These are phyloP conservation scores for Babesia caballi DNA, from an alignment of 169 alveolate genomes.

Conservation along the genomic window DNA sequence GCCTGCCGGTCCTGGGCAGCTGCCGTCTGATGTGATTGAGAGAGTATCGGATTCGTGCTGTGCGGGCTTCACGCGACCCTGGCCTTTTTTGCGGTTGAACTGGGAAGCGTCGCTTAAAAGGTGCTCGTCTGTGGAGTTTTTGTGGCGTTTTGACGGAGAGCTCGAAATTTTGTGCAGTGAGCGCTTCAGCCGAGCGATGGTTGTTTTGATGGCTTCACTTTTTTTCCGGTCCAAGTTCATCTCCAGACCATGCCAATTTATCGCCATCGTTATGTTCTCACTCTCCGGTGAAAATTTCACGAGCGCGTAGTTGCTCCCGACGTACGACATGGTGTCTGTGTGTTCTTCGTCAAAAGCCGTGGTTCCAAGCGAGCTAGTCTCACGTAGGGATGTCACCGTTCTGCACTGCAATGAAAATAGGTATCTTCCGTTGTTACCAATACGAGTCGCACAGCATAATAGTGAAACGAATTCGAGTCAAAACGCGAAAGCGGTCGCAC, in stretches of 20 bases:
- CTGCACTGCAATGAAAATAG: background rate
- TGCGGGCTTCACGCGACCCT: background rate
- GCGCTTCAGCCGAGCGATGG: conserved; percentile 44
- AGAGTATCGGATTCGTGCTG: background rate
- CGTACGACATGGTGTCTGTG: background rate
- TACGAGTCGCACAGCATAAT: no score
- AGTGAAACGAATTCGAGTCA: no score
- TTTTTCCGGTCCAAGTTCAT: conserved; percentile 45
- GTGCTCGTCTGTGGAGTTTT: background rate
- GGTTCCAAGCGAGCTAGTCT: background rate
- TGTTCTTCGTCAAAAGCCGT: background rate
- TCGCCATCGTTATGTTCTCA: conserved; percentile 22
- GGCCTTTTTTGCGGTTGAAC: background rate
- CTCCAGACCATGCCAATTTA: conserved; percentile 30
- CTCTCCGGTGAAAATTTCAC: conserved; percentile 12
- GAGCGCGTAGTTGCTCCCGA: conserved; percentile 38
- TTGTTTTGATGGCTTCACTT: conserved; percentile 11
- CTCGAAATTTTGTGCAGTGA: conserved; percentile 16
- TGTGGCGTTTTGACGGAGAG: background rate
- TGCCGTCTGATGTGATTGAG: background rate
- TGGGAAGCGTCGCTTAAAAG: no score
- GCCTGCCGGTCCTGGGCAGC: background rate
- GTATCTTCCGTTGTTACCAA: no score
- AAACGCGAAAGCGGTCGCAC: no score
- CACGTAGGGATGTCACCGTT: background rate